Base-by-base conservation (phyloP, 495 filamentous ascomycete genomes). In the Evernia prunastri region DNA sequence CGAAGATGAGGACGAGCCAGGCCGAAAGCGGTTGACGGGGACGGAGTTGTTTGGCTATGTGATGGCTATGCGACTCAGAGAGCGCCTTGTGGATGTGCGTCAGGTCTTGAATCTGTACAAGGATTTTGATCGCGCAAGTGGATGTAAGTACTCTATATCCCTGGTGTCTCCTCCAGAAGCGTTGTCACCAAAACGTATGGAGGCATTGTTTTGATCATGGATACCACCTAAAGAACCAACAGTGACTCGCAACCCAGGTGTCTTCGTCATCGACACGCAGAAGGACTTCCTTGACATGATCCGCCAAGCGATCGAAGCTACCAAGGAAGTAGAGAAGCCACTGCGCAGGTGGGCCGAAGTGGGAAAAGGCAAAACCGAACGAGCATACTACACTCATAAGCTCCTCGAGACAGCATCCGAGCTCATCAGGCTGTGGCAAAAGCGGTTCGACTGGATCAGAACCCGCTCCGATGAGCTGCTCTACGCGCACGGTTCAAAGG, bases 351-450 rank as follows among this genome's bases (percentile, higher is more conserved):
- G 51, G 51, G 51, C 51, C 51, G 13, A 54, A 17, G 27, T 20
- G 51, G 51, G 51, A 6, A 54, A 54, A 33, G 29, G 51, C 29
- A 33, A 33, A 11, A 54, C 29, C 4, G 51, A 54, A 54, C 10
- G 51, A 33, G 51, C 7, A 33, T 54, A 54, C 29, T 54, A 2
- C 29, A 33, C 51, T 3, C 51, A 54, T 10, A 54, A 54, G 29
- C 51, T 54, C 29, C 51, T 54, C 29, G 51, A 54, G 29, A 54
- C 51, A 17, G 51, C 51, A 8, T 54, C 51, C 51, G 51, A 33
- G 12, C 13, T 54, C 6, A 20, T 33, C 51, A 18, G 51, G 6
- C 17, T 54, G 29, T 33, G 51, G 51, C 51, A 54, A 6, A 54
- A 54, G 51, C 51, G 51, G 9, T 54, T 33, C 51, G 51, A 54